Evolutionary conservation across 2,329 filamentous ascomycete genomes (phyloP).

Genomic region (Fusarium siculi): DNA sequence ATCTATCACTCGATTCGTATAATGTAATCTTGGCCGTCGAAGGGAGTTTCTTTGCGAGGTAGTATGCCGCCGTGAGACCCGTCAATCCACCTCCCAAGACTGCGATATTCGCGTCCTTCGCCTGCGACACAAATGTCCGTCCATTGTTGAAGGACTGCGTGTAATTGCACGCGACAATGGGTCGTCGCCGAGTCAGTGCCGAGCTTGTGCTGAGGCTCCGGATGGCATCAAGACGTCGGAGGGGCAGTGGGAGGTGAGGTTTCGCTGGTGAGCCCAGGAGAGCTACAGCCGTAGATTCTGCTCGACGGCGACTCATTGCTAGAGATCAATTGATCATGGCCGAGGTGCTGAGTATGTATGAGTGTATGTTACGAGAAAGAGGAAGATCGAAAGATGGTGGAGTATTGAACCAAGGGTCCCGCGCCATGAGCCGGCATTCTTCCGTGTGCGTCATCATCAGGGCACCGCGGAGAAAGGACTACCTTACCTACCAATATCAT

Average conservation of each 20-base stretch:
- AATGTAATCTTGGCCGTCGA: slow-evolving; percentile 76
- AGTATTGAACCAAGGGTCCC: slow-evolving; percentile 13
- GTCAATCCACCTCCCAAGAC: slow-evolving; percentile 86
- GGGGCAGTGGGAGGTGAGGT: background rate
- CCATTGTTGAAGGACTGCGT: slow-evolving; percentile 2
- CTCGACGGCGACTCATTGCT: slow-evolving; percentile 44
- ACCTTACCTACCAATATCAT: background rate
- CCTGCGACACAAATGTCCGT: slow-evolving; percentile 31
- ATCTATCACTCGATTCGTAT: slow-evolving; percentile 75
- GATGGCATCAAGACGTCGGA: slow-evolving; percentile 32
- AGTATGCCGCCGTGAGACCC: slow-evolving; percentile 81
- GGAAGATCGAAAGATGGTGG: slow-evolving; percentile 31
- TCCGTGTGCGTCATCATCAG: slow-evolving; percentile 32
- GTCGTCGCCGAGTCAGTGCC: slow-evolving; percentile 17
- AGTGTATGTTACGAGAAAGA: slow-evolving; percentile 12
- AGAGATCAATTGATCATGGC: slow-evolving; percentile 47
- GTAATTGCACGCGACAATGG: slow-evolving; percentile 11
- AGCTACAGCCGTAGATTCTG: slow-evolving; percentile 43
- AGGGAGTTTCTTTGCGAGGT: slow-evolving; percentile 75
- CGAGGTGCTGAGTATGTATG: background rate
- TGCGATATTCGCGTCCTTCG: slow-evolving; percentile 60
- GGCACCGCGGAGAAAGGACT: background rate
- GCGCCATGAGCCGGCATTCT: slow-evolving; percentile 34
- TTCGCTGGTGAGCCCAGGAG: slow-evolving; percentile 40
- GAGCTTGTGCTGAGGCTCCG: slow-evolving; percentile 25